These are phyloP conservation scores for Arthroderma sp. DNA, from an alignment of 2,329 filamentous ascomycete genomes.

Conservation along the genomic window DNA sequence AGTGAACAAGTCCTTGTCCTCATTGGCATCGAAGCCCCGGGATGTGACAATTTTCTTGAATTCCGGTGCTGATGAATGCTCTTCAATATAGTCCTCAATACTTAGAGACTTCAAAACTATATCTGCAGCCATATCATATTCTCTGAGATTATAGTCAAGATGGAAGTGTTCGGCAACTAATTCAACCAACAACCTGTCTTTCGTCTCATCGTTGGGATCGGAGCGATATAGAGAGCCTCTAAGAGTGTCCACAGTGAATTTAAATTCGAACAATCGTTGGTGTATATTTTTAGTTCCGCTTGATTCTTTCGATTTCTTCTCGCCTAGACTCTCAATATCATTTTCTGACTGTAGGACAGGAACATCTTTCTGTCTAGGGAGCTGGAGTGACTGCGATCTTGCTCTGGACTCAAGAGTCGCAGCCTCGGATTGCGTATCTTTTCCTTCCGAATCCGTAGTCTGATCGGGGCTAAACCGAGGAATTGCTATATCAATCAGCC, in stretches of 20 bases:
- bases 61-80: slow-evolving; percentile 63
- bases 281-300: slow-evolving; percentile 56
- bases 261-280: slow-evolving; percentile 89
- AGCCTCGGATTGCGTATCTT: slow-evolving; percentile 22
- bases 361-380: slow-evolving; percentile 58
- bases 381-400: slow-evolving; percentile 61
- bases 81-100: slow-evolving; percentile 86
- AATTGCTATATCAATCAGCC: slow-evolving; percentile 84
- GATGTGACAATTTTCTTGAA: slow-evolving; percentile 98
- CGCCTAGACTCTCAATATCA: slow-evolving; percentile 37
- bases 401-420: slow-evolving; percentile 26
- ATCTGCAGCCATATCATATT: slow-evolving; percentile 87
- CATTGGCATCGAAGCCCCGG: slow-evolving; percentile 56
- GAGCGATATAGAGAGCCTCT: slow-evolving; percentile 86
- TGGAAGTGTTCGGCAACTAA: slow-evolving; percentile 81
- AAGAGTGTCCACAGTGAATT: slow-evolving; percentile 87
- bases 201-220: slow-evolving; percentile 61
- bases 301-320: slow-evolving; percentile 29
- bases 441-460: slow-evolving; percentile 23
- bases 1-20: slow-evolving; percentile 68
- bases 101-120: slow-evolving; percentile 76
- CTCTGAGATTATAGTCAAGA: slow-evolving; percentile 74
- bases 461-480: slow-evolving; percentile 55
- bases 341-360: slow-evolving; percentile 61
- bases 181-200: slow-evolving; percentile 76